A percentile compares a stretch with the other conserved stretches of the same genome.
These are phyloP conservation scores for Clarireedia paspali DNA, from an alignment of 2,329 filamentous ascomycete species.

Conservation along the genomic window DNA sequence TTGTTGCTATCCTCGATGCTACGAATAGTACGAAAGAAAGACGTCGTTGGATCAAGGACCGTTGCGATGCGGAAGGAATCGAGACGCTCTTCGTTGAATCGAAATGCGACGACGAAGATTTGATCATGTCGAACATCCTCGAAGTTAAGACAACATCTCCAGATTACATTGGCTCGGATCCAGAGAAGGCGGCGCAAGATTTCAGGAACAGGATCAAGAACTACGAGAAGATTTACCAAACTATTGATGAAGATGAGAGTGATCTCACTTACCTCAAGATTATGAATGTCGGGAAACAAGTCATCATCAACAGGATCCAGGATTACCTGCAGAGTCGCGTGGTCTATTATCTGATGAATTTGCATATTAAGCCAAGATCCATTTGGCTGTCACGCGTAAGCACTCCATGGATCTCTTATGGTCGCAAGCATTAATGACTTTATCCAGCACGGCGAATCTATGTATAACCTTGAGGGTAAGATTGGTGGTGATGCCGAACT, in stretches of 20 bases:
- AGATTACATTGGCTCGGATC: constrained; percentile 90
- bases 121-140: constrained; percentile 97
- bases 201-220: constrained; percentile 93
- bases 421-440: constrained; percentile 13
- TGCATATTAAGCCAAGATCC: constrained; percentile 92
- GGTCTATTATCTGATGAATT: constrained; percentile 97
- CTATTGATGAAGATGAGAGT: constrained; percentile 81
- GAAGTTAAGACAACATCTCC: constrained; percentile 96
- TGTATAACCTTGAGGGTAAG: constrained; percentile 82
- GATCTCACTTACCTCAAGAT: constrained; percentile 94
- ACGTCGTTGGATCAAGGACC: constrained; percentile 83
- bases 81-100: constrained; percentile 95
- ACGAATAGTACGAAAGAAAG: constrained; percentile 92
- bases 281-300: constrained; percentile 90
- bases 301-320: constrained; percentile 96
- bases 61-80: constrained; percentile 66
- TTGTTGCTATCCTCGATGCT: constrained; percentile 90
- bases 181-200: constrained; percentile 81
- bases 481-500: constrained; percentile 90
- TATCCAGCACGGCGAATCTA: constrained; percentile 79
- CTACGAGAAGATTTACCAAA: constrained; percentile 95
- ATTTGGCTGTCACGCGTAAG: constrained; percentile 91
- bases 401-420: constrained; percentile 17
- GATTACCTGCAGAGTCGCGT: constrained; percentile 95
- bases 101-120: constrained; percentile 88